A percentile compares a stretch with the other conserved stretches of the same genome.
These are phyloP conservation scores for Pythium monospermum DNA, from an alignment of 352 stramenopile species.

Conservation along the genomic window DNA sequence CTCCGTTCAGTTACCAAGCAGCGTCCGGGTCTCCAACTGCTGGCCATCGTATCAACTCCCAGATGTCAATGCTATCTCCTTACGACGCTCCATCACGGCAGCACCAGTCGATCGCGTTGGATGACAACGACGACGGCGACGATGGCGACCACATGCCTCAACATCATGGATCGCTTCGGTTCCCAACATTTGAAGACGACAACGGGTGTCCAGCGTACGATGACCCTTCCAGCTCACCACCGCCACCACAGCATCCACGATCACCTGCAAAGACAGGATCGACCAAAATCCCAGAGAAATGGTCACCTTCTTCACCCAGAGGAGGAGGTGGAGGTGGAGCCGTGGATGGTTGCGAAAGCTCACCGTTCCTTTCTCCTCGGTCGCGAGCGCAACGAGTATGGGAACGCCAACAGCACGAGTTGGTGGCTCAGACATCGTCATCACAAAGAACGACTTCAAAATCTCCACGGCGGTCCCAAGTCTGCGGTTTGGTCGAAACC, in stretches of 20 bases:
- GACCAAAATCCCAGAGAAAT: neutral
- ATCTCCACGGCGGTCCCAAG: conserved; percentile 11
- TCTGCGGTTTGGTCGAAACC: conserved; percentile 29
- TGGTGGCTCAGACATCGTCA: conserved; percentile 1
- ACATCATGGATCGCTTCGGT: conserved; percentile 6
- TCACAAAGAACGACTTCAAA: neutral
- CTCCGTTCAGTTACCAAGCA: conserved; percentile 11
- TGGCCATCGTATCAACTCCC: too few species aligned
- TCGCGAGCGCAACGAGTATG: conserved; percentile 5
- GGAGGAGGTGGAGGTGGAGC: neutral
- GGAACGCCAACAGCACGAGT: conserved; percentile 3
- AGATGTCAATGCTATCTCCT: conserved; percentile 5
- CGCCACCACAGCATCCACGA: too few species aligned
- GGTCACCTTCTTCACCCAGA: neutral
- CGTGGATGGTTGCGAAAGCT: neutral
- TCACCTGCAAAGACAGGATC: too few species aligned
- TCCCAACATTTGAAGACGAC: conserved; percentile 59
- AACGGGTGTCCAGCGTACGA: conserved; percentile 56
- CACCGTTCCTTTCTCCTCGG: neutral
- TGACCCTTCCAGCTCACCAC: too few species aligned
- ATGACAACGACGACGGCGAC: too few species aligned
- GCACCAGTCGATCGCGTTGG: neutral
- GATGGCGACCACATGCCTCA: neutral
- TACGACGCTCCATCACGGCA: conserved; percentile 1
- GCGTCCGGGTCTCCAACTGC: neutral